Evolutionary conservation across 129 eudicot species (phyloP), one percentile per base, ranked within the genome.

Genomic region (Chrysanthemum lavandulifolium): DNA sequence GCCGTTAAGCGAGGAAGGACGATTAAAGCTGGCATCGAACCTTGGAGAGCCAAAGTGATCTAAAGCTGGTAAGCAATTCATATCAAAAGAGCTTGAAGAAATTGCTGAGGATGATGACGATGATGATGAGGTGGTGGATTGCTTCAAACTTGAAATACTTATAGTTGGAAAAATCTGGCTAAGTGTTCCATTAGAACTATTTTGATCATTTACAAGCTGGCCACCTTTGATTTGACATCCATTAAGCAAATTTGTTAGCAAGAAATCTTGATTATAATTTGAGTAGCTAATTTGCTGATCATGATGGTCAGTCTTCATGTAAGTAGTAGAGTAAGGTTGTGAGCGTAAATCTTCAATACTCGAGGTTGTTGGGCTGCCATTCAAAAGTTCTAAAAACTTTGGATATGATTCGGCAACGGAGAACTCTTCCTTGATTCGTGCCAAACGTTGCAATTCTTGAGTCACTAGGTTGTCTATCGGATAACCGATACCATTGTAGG

Each of bases 111-210:
- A 50, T 5, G 78, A 69, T 4, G 85, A 72, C 3, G 82, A 67
- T 14, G 80, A 76, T 0, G 80, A 76, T 1, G 80, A 68, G 10
- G 53, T 10, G 29, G 75, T 58, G 40, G 63, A 56, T 15, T 81
- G 83, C 57, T 47, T 71, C 52, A 81, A 57, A 49, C 73, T 81
- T 10, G 94, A 80, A 64, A 84, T 77, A 76, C 84, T 91, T 67
- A 84, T 68, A 54, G 84, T 85, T 5, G 97, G 96, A 60, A 71
- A 83, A 14, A 86, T 86, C 79, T 86, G 91, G 68, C 92, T 79
- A 81, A 79, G 81, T 33, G 69, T 73, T 31, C 79, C 80, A 43
- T 74, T 81, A 66, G 71, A 55, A 64, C 78, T 25, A n/a, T 60
- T 65, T n/a, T 75, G 76, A 10, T 56, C 73, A 43, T 48, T 68